Conservation (phyloP, 139 green algal species). For the Chlorella sp. region DNA sequence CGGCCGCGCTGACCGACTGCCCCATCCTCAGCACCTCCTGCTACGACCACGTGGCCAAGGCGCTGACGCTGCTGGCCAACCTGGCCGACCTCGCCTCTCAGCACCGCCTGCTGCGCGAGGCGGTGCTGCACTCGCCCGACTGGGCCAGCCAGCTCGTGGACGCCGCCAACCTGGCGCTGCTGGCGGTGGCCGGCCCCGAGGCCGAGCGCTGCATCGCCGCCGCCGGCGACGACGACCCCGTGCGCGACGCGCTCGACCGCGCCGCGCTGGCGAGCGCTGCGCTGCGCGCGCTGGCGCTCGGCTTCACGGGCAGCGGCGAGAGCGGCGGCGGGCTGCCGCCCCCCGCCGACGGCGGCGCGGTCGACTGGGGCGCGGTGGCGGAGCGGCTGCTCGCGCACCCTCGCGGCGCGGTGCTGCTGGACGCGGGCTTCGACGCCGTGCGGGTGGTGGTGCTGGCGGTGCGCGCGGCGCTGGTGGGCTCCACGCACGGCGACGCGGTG, state of each 20-base stretch:
- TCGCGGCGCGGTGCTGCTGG: conserved; percentile 35
- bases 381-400: conserved; percentile 32
- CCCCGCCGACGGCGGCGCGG: not conserved
- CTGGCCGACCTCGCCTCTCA: conserved; percentile 24
- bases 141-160: conserved; percentile 38
- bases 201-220: not conserved
- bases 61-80: conserved; percentile 17
- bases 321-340: not conserved
- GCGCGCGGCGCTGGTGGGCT: conserved; percentile 23
- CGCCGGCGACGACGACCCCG: not conserved
- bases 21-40: conserved; percentile 1
- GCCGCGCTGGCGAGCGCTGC: conserved; percentile 39
- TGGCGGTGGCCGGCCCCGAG: conserved; percentile 40
- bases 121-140: conserved; percentile 10
- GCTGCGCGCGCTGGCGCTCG: conserved; percentile 35
- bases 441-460: conserved; percentile 32
- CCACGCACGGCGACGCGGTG: conserved; percentile 11
- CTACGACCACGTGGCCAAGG: conserved; percentile 34
- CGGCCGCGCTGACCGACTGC: conserved; percentile 6
- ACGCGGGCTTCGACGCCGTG: conserved; percentile 45
- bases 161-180: conserved; percentile 36
- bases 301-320: conserved; percentile 16
- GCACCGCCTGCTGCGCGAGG: conserved; percentile 3
- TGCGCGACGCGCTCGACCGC: conserved; percentile 29
- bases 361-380: conserved; percentile 11